Percentiles rank a stretch among this genome's conserved stretches.
These are phyloP conservation scores for Ambispora gerdemannii DNA, from an alignment of 192 early-diverging fungal species.

Conservation along the genomic window DNA sequence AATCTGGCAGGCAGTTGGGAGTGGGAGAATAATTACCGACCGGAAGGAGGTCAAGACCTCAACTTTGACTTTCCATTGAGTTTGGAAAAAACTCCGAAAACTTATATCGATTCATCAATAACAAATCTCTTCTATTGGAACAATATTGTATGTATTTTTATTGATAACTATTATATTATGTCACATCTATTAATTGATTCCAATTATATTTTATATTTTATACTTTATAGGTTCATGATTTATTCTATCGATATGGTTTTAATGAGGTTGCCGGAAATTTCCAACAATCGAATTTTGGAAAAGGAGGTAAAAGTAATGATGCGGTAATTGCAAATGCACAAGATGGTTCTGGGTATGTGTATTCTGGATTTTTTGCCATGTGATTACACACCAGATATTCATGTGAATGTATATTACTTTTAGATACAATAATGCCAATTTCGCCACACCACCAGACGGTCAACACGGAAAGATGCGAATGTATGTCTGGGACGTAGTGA, in stretches of 20 bases:
- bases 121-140: slow-evolving; percentile 92
- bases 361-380: no score
- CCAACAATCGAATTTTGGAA: slow-evolving; percentile 81
- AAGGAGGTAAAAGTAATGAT: slow-evolving; percentile 77
- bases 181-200: slow-evolving; percentile 2
- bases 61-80: slow-evolving; percentile 78
- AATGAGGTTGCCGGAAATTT: slow-evolving; percentile 91
- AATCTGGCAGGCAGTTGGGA: slow-evolving; percentile 69
- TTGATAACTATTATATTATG: neutral
- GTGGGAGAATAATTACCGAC: slow-evolving; percentile 78
- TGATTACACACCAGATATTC: no score
- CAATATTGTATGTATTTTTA: slow-evolving; percentile 52
- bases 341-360: slow-evolving; percentile 70
- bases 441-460: slow-evolving; percentile 94
- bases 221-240: slow-evolving; percentile 72
- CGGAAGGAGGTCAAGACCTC: slow-evolving; percentile 53
- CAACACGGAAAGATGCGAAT: slow-evolving; percentile 89
- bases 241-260: slow-evolving; percentile 88
- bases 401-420: no score
- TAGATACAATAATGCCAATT: slow-evolving; percentile 86
- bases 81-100: slow-evolving; percentile 57
- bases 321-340: slow-evolving; percentile 91
- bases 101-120: slow-evolving; percentile 75
- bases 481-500: slow-evolving; percentile 84
- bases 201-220: neutral